Percentiles rank a stretch among this genome's conserved stretches.
Conservation (phyloP, 331 rosid genomes). For the Acacia concinna region DNA sequence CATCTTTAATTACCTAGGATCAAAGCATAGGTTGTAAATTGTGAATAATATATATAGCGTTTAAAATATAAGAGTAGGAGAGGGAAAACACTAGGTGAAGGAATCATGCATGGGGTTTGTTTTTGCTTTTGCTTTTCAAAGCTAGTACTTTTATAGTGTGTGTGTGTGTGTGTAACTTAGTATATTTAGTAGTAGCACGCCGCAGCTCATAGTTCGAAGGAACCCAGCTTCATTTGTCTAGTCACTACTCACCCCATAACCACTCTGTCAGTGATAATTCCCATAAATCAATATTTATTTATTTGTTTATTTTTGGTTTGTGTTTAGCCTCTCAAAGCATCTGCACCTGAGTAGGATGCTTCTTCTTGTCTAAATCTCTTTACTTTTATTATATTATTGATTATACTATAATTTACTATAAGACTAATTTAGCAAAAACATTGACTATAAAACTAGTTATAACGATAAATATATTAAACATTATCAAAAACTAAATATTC, state of each 20-base stretch:
- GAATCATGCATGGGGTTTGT: slow-evolving; percentile 40
- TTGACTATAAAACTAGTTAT: too few species aligned
- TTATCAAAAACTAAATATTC: too few species aligned
- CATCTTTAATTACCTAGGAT: slow-evolving; percentile 29
- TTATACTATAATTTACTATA: too few species aligned
- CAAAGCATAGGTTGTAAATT: not conserved
- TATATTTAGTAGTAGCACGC: not conserved
- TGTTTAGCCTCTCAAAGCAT: slow-evolving; percentile 38
- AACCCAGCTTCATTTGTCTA: slow-evolving; percentile 40
- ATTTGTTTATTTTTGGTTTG: not conserved
- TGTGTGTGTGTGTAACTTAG: too few species aligned
- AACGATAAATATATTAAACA: too few species aligned
- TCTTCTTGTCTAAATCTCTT: slow-evolving; percentile 34
- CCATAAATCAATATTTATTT: slow-evolving; percentile 31
- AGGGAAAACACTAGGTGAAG: slow-evolving; percentile 36
- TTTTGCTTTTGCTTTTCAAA: slow-evolving; percentile 50
- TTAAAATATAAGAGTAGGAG: slow-evolving; percentile 11
- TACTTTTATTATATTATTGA: too few species aligned
- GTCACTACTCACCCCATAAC: slow-evolving; percentile 53
- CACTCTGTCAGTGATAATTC: slow-evolving; percentile 57
- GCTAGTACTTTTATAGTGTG: too few species aligned
- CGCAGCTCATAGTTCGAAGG: slow-evolving; percentile 47
- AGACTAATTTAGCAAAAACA: not conserved
- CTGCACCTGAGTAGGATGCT: slow-evolving; percentile 51
- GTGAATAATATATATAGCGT: not conserved